Evolutionary conservation across 2,329 filamentous ascomycete species (phyloP).

Genomic region (Diaporthe batatas): DNA sequence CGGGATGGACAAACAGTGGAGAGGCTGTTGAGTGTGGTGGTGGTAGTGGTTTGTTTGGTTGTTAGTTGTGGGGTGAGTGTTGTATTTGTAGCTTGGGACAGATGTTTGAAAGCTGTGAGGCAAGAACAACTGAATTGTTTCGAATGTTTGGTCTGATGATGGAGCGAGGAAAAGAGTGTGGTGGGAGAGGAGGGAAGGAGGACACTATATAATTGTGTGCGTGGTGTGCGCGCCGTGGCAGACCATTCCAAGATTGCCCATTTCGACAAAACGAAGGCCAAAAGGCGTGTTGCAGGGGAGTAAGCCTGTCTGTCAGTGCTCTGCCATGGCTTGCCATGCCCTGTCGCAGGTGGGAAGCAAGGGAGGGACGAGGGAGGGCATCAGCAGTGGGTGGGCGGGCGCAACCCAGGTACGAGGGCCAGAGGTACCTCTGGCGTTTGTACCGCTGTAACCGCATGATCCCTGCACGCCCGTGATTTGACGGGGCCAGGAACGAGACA

Average conservation of each 20-base stretch:
- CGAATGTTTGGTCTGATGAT: constrained; percentile 37
- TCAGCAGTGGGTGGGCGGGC: constrained; percentile 16
- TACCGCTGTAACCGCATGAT: constrained; percentile 42
- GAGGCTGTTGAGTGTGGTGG: not conserved
- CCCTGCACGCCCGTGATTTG: constrained; percentile 40
- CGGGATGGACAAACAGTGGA: constrained; percentile 29
- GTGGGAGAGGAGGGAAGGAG: constrained; percentile 29
- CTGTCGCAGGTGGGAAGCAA: constrained; percentile 38
- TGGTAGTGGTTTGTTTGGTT: constrained; percentile 3
- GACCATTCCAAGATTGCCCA: constrained; percentile 34
- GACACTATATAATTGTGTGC: constrained; percentile 36
- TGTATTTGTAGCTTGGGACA: constrained; percentile 15
- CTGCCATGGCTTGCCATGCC: constrained; percentile 30
- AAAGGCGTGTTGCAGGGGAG: constrained; percentile 34
- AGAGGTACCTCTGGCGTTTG: constrained; percentile 40
- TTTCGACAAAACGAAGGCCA: constrained; percentile 38
- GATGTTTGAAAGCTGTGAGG: constrained; percentile 30
- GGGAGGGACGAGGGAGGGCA: constrained; percentile 29
- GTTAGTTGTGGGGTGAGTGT: not conserved
- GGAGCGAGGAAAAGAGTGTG: not conserved
- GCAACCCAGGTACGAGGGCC: constrained; percentile 33
- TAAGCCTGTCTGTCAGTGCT: constrained; percentile 36
- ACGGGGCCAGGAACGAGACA: constrained; percentile 42
- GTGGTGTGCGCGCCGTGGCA: constrained; percentile 29
- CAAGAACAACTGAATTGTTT: constrained; percentile 33